Base-by-base conservation (phyloP, 2,329 filamentous ascomycete genomes). In the Cercospora brassicicola region DNA sequence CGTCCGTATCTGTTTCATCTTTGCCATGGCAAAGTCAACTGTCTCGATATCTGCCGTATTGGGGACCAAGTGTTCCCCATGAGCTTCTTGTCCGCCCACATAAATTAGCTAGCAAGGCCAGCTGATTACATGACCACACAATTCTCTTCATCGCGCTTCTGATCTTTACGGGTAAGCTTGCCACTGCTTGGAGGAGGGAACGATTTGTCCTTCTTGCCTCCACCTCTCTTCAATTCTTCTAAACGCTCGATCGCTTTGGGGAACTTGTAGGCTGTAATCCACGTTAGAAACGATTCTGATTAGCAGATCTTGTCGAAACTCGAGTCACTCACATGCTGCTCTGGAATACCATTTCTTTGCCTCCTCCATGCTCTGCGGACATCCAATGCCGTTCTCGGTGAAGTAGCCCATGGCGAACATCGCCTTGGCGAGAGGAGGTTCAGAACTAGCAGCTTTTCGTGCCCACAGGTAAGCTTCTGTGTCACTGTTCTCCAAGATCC, bases 331-430 rank as follows among this genome's bases (percentile, higher is more conserved):
- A 97, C 94, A 91, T 78, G 95, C 95, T 81, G 95, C 94, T 79
- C 94, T 87, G 87, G 94, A 97, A 82, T 99, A 99, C 95, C 95
- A 99, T 74, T 93, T 88, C 85, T 96, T 97, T 23, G 94, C 95
- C 81, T 98, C 95, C 76, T 99, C 95, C 74, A 97, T 76, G 78
- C 94, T 96, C 8, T 91, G 89, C 15, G 90, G 85, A 71, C 92
- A 89, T 31, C 95, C 95, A 74, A 99, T 98, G 11, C 95, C 95
- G 59, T 95, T 90, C 80, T 99, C 95, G 0, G 92, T 96, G 77
- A 96, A 97, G 81, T 98, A 97, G 0, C 95, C 95, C 91, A 99
- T 97, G 0, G 94, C 95, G 81, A 97, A 98, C 82, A 98, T 92
- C 0, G 95, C 95, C 83, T 98, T 99, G 7, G 93, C 89, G 42